phyloP scores from a whole-genome alignment of 2,329 filamentous ascomycete species.

The Diaporthe sp. region DNA sequence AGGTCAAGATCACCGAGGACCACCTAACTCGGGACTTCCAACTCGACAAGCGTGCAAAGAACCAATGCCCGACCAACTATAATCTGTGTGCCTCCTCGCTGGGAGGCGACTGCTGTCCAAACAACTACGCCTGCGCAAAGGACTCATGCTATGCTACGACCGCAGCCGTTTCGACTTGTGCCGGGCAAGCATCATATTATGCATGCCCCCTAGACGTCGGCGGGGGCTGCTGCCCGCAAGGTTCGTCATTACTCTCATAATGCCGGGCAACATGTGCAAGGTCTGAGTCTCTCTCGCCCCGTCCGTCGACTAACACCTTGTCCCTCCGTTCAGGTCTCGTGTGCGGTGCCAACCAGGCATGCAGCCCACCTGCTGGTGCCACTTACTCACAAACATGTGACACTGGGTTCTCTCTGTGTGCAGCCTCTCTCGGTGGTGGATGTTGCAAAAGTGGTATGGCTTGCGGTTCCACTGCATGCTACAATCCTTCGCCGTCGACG shows the following conservation, averaged over 20 bases:
- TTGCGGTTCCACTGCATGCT: constrained; percentile 64
- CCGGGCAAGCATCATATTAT: constrained; percentile 54
- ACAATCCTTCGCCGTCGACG: constrained; percentile 61
- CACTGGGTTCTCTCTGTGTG: constrained; percentile 62
- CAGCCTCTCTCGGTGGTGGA: constrained; percentile 64
- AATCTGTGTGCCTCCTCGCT: constrained; percentile 54
- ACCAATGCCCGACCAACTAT: constrained; percentile 45
- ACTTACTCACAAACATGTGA: constrained; percentile 59
- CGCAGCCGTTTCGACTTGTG: constrained; percentile 57
- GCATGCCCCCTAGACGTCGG: constrained; percentile 56
- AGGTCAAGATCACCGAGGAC: constrained; percentile 44
- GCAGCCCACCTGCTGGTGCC: constrained; percentile 60
- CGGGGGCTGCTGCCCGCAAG: constrained; percentile 52
- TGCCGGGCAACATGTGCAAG: not conserved
- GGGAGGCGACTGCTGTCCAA: constrained; percentile 64
- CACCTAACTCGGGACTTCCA: constrained; percentile 20
- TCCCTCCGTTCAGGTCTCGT: constrained; percentile 60
- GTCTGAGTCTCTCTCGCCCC: no score
- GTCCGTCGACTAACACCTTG: constrained; percentile 46
- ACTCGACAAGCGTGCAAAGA: constrained; percentile 37
- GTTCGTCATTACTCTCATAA: constrained; percentile 36
- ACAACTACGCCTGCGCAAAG: constrained; percentile 62
- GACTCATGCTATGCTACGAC: constrained; percentile 64
- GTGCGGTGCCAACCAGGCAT: constrained; percentile 57
- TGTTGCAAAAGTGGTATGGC: constrained; percentile 66